Base-by-base conservation (phyloP, 768 basidiomycete genomes). In the Floccularia luteovirens region DNA sequence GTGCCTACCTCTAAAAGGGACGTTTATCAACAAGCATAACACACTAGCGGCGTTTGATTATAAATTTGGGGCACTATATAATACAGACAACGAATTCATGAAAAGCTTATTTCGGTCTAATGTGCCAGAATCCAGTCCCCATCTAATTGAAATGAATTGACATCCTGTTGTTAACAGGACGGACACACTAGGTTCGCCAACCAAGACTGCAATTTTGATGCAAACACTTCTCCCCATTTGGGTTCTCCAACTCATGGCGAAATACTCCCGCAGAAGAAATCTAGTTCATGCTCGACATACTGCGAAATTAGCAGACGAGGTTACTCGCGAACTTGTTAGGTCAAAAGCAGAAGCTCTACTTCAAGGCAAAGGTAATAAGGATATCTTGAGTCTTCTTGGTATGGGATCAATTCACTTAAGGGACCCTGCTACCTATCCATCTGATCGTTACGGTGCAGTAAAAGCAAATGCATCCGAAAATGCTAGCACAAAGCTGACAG, bases 381-480 rank as follows among this genome's bases (percentile, higher is more conserved):
- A 80, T 49, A 63, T 77, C 19, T 57, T 80, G 46, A 75, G 74
- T 41, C 58, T 78, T n/a, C 59, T 80, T 8, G 71, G 78, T 76
- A 43, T 38, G 62, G 46, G n/a, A 20, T 21, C 14, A 13, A 23
- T 20, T 28, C 16, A 32, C 41, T 40, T 13, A 43, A 47, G 45
- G 16, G 13, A 38, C 20, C 21, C 43, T 33, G 32, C 7, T 8
- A 34, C 20, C 7, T 14, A 49, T 27, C 38, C 5, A 21, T 11
- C 7, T 36, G 13, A 24, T 28, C 16, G 8, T 20, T 16, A 10
- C 11, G 14, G 36, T 24, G 13, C 30, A 70, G 70, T 73, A 25
- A 65, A 63, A 42, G 69, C 70, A 1, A 73, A 75, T 45, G 58
- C 61, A 10, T 64, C 68, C 2, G 61, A 67, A 43, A 52, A 66